Base-by-base conservation (phyloP, 2,329 filamentous ascomycete species). In the Taxawa tesnikishii region DNA sequence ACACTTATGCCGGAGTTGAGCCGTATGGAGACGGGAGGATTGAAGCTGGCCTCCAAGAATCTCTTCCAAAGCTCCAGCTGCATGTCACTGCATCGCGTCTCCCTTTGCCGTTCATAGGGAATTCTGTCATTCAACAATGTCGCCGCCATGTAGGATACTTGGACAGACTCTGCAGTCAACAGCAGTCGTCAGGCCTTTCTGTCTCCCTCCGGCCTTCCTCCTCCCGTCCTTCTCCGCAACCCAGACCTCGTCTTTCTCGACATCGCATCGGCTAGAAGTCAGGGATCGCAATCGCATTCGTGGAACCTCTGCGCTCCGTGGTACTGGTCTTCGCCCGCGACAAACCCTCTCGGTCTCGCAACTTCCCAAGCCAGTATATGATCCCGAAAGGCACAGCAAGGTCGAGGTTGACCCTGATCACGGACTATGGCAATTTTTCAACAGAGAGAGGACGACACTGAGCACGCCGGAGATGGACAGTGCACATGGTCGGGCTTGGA, bases 351-450 rank as follows among this genome's bases (percentile, higher is more conserved):
- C 73, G 26, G 73, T 79, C 47, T 69, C 77, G 27, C 66, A 75
- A 31, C 63, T 94, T 34, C 88, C 88, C 1, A 68, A 71, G 49
- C 87, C 90, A 5, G 72, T 75, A 5, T 56, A 63, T 14, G 66
- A 78, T 34, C 61, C 63, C 1, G 67, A 67, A 38, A 67, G 73
- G 49, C 71, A 73, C 33, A 54, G 64, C 28, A 53, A 59, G 37
- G 54, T 79, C 18, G 54, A 70, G 40, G 69, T 65, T 19, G 78
- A 84, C 51, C 67, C 74, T 16, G 61, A 87, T 43, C 90, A 98
- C 58, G 88, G 85, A 17, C 75, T 98, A 8, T 96, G 83, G 80
- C 79, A 73, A 1, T 98, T 98, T 62, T 96, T 98, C 60, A 75
- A 78, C 47, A 67, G 68, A 40, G 69, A 77, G 42, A 72, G 73